Conservation (phyloP, 257 asterid genomes). For the Solanum pimpinellifolium region DNA sequence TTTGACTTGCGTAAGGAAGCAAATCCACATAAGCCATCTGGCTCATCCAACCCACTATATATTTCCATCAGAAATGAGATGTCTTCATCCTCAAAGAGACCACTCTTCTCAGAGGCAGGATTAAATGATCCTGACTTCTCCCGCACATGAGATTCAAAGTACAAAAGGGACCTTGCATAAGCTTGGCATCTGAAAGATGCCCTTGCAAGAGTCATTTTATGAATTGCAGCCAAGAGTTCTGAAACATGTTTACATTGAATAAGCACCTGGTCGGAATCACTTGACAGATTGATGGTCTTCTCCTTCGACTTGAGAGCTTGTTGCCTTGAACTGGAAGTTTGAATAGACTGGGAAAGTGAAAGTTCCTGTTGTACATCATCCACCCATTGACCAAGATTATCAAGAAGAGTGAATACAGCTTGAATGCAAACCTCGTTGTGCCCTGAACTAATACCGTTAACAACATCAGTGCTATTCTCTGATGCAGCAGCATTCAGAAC, state of each 20-base stretch:
- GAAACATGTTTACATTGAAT: slow-evolving; percentile 77
- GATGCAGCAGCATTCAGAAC: slow-evolving; percentile 82
- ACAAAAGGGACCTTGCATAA: slow-evolving; percentile 80
- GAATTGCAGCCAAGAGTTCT: slow-evolving; percentile 76
- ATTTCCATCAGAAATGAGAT: slow-evolving; percentile 83
- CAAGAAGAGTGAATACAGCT: slow-evolving; percentile 91
- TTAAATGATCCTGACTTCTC: slow-evolving; percentile 84
- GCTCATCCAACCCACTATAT: slow-evolving; percentile 87
- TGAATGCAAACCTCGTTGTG: slow-evolving; percentile 92
- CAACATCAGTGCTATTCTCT: slow-evolving; percentile 36
- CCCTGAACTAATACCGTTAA: slow-evolving; percentile 52
- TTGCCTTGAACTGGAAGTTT: slow-evolving; percentile 40
- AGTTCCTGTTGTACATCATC: slow-evolving; percentile 89
- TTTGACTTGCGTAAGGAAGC: slow-evolving; percentile 79
- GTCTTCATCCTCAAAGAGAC: slow-evolving; percentile 79
- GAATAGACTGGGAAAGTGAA: slow-evolving; percentile 76
- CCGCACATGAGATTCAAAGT: slow-evolving; percentile 83
- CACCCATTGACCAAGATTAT: slow-evolving; percentile 99
- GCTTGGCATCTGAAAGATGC: slow-evolving; percentile 99
- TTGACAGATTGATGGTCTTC: slow-evolving; percentile 19
- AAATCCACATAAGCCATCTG: slow-evolving; percentile 93
- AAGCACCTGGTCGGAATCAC: slow-evolving; percentile 50
- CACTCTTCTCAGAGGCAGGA: slow-evolving; percentile 82
- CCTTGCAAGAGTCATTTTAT: slow-evolving; percentile 79
- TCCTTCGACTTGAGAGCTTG: slow-evolving; percentile 51